These are phyloP conservation scores for Blastomyces percursus DNA, from an alignment of 2,329 filamentous ascomycete species.

Conservation along the genomic window DNA sequence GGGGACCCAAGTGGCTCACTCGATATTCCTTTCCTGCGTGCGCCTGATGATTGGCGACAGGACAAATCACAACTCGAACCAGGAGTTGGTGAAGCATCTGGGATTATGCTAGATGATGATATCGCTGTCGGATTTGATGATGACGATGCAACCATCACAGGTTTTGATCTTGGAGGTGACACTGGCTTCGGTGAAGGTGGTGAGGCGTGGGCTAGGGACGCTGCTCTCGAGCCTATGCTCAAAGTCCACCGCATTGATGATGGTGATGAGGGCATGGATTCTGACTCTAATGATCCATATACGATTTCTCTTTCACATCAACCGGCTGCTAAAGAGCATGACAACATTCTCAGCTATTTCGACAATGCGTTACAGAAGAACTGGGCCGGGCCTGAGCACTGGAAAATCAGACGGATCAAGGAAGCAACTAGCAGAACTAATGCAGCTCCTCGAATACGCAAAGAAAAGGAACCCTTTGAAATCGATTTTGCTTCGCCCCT, in stretches of 20 bases:
- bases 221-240: conserved; percentile 75
- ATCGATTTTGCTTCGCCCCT: conserved; percentile 80
- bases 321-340: conserved; percentile 59
- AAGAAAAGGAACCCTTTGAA: conserved; percentile 93
- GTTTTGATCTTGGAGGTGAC: conserved; percentile 57
- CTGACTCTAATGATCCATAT: conserved; percentile 56
- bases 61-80: conserved; percentile 48
- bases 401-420: conserved; percentile 93
- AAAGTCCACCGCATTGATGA: conserved; percentile 56
- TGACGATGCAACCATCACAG: conserved; percentile 57
- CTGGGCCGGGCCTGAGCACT: conserved; percentile 97
- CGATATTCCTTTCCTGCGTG: conserved; percentile 85
- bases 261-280: conserved; percentile 38
- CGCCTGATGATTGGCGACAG: conserved; percentile 71
- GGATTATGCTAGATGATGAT: conserved; percentile 76
- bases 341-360: conserved; percentile 96
- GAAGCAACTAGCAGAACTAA: conserved; percentile 50
- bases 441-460: conserved; percentile 51
- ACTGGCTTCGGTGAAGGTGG: conserved; percentile 90
- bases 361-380: conserved; percentile 95
- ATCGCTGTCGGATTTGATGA: conserved; percentile 73
- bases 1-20: conserved; percentile 74
- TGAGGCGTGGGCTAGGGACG: conserved; percentile 88
- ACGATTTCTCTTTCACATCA: conserved; percentile 66
- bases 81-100: conserved; percentile 56